These are phyloP conservation scores for Suillus sp. DNA, from an alignment of 768 basidiomycete species.

Conservation along the genomic window DNA sequence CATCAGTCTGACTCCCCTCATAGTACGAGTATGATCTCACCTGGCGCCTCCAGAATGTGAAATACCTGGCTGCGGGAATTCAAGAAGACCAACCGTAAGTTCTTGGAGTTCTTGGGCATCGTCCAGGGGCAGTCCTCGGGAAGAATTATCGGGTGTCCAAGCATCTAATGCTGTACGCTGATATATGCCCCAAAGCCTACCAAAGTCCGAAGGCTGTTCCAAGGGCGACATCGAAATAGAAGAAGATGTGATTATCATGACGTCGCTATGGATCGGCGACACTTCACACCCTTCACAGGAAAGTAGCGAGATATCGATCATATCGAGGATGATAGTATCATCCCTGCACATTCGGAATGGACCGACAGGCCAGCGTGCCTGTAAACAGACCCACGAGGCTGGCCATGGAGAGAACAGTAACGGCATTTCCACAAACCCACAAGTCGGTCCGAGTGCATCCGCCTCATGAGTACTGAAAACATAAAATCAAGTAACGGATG, in stretches of 20 bases:
- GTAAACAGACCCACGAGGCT: slow-evolving; percentile 7
- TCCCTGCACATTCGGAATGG: slow-evolving; percentile 4
- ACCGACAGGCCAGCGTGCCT: slow-evolving; percentile 1
- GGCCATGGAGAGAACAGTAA: neutral
- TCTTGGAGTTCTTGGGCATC: neutral
- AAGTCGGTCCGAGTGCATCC: slow-evolving; percentile 15
- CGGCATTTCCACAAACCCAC: slow-evolving; percentile 7
- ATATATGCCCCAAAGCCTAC: neutral
- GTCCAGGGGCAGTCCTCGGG: neutral
- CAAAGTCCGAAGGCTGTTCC: slow-evolving; percentile 6
- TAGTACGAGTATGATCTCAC: too few species aligned
- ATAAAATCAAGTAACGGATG: slow-evolving; percentile 13
- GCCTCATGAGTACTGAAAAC: slow-evolving; percentile 17
- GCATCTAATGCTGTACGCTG: neutral
- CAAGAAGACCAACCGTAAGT: neutral
- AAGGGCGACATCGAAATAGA: neutral
- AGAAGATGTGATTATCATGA: slow-evolving; percentile 6
- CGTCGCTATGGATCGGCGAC: slow-evolving; percentile 3
- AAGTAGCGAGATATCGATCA: neutral
- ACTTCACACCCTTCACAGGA: neutral
- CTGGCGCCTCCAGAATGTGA: neutral
- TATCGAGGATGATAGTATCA: slow-evolving; percentile 6
- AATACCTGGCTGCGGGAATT: neutral
- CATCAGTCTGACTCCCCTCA: neutral
- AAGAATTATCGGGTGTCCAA: neutral